These are phyloP conservation scores for Balansia obtecta DNA, from an alignment of 2,329 filamentous ascomycete species.

Conservation along the genomic window DNA sequence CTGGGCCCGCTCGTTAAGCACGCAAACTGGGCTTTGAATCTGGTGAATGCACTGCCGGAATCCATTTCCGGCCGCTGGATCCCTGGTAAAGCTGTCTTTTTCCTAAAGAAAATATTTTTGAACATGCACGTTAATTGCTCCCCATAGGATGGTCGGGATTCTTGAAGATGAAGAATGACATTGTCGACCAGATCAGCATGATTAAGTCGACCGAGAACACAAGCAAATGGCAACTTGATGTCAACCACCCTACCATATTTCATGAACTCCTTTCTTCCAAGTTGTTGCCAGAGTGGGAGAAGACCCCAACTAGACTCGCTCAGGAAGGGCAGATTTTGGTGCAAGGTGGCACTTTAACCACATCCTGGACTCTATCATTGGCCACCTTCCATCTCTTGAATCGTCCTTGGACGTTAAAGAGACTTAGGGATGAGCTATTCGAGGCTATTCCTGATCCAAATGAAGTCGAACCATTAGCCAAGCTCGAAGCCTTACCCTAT, in stretches of 20 bases:
- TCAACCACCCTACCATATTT: constrained; percentile 24
- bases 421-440: constrained; percentile 24
- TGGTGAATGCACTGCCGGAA: constrained; percentile 24
- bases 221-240: constrained; percentile 20
- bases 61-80: constrained; percentile 22
- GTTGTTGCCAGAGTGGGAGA: constrained; percentile 20
- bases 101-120: constrained; percentile 1
- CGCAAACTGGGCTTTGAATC: constrained; percentile 21
- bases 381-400: constrained; percentile 24
- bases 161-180: constrained; percentile 26
- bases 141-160: constrained; percentile 23
- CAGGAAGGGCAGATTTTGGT: constrained; percentile 27
- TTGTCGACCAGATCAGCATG: constrained; percentile 22
- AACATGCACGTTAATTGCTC: constrained; percentile 11
- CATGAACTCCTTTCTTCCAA: constrained; percentile 20
- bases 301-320: constrained; percentile 20
- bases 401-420: constrained; percentile 17
- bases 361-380: constrained; percentile 22
- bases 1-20: constrained; percentile 25
- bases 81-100: constrained; percentile 13
- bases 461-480: constrained; percentile 15
- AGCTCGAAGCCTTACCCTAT: constrained; percentile 27
- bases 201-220: constrained; percentile 23
- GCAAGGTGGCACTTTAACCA: constrained; percentile 28
- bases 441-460: constrained; percentile 19